These are phyloP conservation scores for Candida vartiovaarae DNA, from an alignment of 805 yeast genomes.

Conservation along the genomic window DNA sequence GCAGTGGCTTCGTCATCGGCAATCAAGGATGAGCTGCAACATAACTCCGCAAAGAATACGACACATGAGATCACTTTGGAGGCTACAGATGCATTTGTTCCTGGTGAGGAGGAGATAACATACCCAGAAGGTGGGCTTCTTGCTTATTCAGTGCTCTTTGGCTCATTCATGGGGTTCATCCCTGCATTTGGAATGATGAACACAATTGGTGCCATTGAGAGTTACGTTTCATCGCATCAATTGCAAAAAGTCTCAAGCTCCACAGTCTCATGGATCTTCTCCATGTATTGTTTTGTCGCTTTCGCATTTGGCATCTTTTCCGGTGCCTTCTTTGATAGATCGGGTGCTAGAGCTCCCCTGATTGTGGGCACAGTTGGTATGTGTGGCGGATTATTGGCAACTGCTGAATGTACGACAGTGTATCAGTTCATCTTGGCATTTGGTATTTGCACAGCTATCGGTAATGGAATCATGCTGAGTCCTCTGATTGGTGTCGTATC, in stretches of 20 bases:
- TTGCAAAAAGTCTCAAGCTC: constrained; percentile 41
- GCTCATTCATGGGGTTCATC: constrained; percentile 51
- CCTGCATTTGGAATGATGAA: constrained; percentile 56
- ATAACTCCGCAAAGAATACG: background rate
- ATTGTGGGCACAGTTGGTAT: constrained; percentile 37
- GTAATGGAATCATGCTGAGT: constrained; percentile 52
- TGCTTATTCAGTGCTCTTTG: constrained; percentile 54
- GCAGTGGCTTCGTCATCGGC: background rate
- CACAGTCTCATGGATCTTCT: constrained; percentile 60
- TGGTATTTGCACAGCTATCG: constrained; percentile 49
- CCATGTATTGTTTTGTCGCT: constrained; percentile 47
- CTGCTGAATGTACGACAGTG: constrained; percentile 44
- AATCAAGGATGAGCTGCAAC: background rate
- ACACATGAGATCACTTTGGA: background rate
- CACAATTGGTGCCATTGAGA: constrained; percentile 60
- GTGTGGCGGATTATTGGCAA: constrained; percentile 47
- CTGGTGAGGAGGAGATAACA: constrained; percentile 16
- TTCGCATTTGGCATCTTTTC: constrained; percentile 46
- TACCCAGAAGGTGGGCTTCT: constrained; percentile 50
- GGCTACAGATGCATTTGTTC: background rate
- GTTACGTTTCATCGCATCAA: constrained; percentile 51
- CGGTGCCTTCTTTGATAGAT: constrained; percentile 57
- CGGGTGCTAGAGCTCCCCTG: constrained; percentile 45
- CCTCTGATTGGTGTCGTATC: constrained; percentile 57
- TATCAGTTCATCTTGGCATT: constrained; percentile 60